Evolutionary conservation across 805 yeast species (phyloP).

Genomic region (Priceomyces carsonii): DNA sequence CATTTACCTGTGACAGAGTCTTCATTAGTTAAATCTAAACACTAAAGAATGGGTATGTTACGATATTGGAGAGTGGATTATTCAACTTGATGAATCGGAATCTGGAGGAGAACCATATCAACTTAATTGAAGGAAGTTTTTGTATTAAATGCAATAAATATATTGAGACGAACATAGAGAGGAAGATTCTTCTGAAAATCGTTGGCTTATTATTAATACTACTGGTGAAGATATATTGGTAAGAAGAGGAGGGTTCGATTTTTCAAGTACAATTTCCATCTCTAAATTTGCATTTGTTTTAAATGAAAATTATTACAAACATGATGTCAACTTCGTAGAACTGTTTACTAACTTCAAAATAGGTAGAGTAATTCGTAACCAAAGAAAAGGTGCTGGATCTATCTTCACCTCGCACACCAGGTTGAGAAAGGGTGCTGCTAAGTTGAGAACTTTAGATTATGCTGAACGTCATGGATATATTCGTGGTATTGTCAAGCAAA

Average conservation of each 20-base stretch:
- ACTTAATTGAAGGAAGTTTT: background rate
- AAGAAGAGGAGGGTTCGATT: background rate
- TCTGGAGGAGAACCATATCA: background rate
- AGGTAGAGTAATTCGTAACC: constrained; percentile 99
- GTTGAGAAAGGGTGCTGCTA: constrained; percentile 99
- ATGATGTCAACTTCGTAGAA: background rate
- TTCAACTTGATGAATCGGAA: background rate
- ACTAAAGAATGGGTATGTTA: constrained; percentile 30
- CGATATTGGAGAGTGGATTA: too few species aligned
- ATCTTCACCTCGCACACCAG: constrained; percentile 99
- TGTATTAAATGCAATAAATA: background rate
- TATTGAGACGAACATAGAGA: too few species aligned
- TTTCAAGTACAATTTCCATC: too few species aligned
- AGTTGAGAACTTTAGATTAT: constrained; percentile 97
- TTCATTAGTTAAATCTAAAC: constrained; percentile 16
- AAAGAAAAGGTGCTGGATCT: constrained; percentile 99
- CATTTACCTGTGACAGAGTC: too few species aligned
- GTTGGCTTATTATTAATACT: background rate
- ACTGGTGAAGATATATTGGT: background rate
- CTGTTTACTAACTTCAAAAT: constrained; percentile 18
- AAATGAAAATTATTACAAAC: too few species aligned
- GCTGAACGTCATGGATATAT: constrained; percentile 99
- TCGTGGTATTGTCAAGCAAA: constrained; percentile 98
- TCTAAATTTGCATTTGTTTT: too few species aligned
- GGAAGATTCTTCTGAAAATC: background rate